Evolutionary conservation across 2,329 filamentous ascomycete species (phyloP), one percentile per base, ranked within the genome.

Genomic region (Ceratocystis lukuohia): DNA sequence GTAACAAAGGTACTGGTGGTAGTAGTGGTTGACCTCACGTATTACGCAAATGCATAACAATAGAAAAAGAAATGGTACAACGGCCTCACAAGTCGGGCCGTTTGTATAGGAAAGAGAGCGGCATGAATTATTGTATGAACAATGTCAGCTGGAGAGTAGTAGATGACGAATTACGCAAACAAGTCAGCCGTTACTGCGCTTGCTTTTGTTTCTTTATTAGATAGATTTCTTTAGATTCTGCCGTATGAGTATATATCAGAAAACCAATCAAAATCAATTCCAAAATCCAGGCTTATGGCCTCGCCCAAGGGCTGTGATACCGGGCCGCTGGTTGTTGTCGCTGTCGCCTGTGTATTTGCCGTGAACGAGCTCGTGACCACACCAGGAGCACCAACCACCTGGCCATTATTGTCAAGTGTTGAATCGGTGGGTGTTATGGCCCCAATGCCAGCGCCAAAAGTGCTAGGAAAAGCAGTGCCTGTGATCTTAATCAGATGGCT

Each of bases 391-490:
- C 20, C 65, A 66, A 77, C 57, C 73, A 66, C 56, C 71, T 67
- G 22, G 65, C 73, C 57, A 44, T 73, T 22, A 3, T 22, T 22
- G 5, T n/a, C 53, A 74, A 73, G 70, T 72, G 74, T 69, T 72
- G 72, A 68, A 64, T 74, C 64, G 71, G 71, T 68, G 71, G 71
- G 66, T 73, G 76, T 67, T 71, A 73, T 69, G 71, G 71, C 67
- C 67, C 70, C 57, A 6, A 61, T 22, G 7, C 37, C 50, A 25
- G 22, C 20, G 2, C 25, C 46, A 22, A 48, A 48, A 3, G 17
- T 17, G 46, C 20, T 8, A 17, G 17, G 4, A 12, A 41, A 41
- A 15, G 37, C 12, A 4, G 37, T 12, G 53, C 30, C 48, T 69
- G 73, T 66, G 74, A 75, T 70, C 71, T 72, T 28, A 72, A 75